Conservation (phyloP, 495 filamentous ascomycete genomes). For the Hypoxylon fuscum region DNA sequence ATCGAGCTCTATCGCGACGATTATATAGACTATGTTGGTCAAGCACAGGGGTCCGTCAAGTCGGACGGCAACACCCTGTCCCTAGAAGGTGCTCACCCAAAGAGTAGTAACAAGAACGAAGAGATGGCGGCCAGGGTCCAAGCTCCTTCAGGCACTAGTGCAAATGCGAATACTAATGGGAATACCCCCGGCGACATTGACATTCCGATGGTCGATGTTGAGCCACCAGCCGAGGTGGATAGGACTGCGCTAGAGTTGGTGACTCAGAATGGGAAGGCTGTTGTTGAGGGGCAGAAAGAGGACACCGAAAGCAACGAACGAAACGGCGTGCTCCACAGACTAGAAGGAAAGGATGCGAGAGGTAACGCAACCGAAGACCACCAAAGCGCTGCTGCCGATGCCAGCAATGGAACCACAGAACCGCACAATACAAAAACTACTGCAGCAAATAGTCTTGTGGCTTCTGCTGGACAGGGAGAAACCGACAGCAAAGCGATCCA, state of each 20-base stretch:
- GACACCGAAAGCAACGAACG: constrained; percentile 8
- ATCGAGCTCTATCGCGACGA: constrained; percentile 58
- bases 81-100: constrained; percentile 27
- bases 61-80: constrained; percentile 25
- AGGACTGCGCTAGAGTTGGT: constrained; percentile 1
- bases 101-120: constrained; percentile 16
- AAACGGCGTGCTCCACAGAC: not conserved
- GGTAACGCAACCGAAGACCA: not conserved
- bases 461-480: constrained; percentile 71
- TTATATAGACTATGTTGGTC: constrained; percentile 34
- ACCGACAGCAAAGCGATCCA: constrained; percentile 51
- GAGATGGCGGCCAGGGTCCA: too few relatives aligned
- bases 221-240: constrained; percentile 8
- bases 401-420: constrained; percentile 17
- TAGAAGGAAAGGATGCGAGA: constrained; percentile 41
- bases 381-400: not conserved
- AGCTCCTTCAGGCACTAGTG: too few relatives aligned
- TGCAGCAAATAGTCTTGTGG: constrained; percentile 50
- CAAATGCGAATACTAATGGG: constrained; percentile 1
- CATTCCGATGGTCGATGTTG: constrained; percentile 36
- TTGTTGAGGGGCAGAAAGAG: constrained; percentile 9
- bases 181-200: constrained; percentile 17
- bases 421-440: not conserved
- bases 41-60: constrained; percentile 34
- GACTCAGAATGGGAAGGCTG: constrained; percentile 5